Base-by-base conservation (phyloP, 768 basidiomycete genomes). In the Pisolithus albus region DNA sequence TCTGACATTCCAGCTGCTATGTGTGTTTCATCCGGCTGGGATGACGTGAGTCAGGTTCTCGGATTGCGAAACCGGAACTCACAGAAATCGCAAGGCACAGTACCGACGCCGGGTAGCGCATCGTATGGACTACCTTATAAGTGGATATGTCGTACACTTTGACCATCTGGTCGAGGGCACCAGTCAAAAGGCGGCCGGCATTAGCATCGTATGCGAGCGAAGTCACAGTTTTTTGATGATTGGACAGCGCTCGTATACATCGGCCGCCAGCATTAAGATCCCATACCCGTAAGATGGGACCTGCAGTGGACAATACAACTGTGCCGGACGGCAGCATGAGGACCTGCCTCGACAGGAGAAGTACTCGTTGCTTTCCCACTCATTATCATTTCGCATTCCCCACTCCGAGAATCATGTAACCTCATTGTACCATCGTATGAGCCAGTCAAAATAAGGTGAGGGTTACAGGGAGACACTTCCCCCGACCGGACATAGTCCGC, bases 211-310 rank as follows among this genome's bases (percentile, higher is more conserved):
- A 92, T 1, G 91, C 74, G 40, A 96, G 76, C 15, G 91, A 80
- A 0, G 95, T 98, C 51, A 99, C 81, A 3, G 96, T 93, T 72
- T 99, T 99, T 70, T 98, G 95, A 65, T 99, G 96, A 71, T 98
- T 98, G 34, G 92, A 95, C 56, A 98, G 64, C 9, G 96, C 95
- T 44, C 88, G 81, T 3, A 88, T 77, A 69, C 95, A 97, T 41
- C 86, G 82, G 13, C 90, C 92, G 11, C 92, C 92, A 0, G 89
- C 88, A 18, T 94, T 84, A 47, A 99, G 72, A 68, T 99, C 96
- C 94, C 96, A 99, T 4, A 92, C 83, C 19, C 92, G 82, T 47
- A 98, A 72, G 53, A 98, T 94, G 1, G 95, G 90, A 0, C 95
- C 96, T 9, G 93, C 85, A 5, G 91, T 80, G 6, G 92, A 91